Evolutionary conservation across 164 flowering plant genomes (phyloP), one percentile per base, ranked within the genome.

Genomic region (Umbellularia californica): DNA sequence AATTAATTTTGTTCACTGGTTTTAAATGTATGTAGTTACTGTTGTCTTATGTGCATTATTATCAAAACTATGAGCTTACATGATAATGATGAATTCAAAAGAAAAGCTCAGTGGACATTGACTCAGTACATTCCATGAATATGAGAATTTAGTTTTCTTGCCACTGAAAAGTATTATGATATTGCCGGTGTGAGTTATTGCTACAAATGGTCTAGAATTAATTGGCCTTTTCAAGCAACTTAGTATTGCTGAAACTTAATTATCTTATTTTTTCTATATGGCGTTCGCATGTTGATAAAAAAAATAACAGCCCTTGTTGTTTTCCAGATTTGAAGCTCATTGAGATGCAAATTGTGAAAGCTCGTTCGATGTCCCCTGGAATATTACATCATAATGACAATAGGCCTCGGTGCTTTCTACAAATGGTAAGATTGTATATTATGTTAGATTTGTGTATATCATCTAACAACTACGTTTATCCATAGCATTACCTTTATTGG

Each of bases 361-460:
- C 91, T 77, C 93, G 89, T 51, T 81, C 79, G 10, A 89, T 91
- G 93, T 81, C 83, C 50, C 88, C 88, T 71, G 89, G 82, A 77
- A 90, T 83, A 71, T 72, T 82, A 67, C 77, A 81, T 50, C 83
- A 52, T 70, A 82, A 82, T 65, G 86, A 83, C 80, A 81, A 41
- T 74, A 84, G 81, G 79, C 97, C 95, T 68, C 88, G 80, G 52
- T 88, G 94, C 84, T 85, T 90, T 80, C 80, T 94, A 65, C 88
- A 84, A 82, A 85, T 94, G 98, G 97, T 92, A 88, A 71, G 67
- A 78, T 41, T 35, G 19, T 50, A 23, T 25, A 27, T 25, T 52
- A 30, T 5, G 22, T 67, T 23, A 7, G 23, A 12, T 64, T 25
- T n/a, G 64, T 22, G 23, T 60, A 5, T 35, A 1, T 35, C 47